These are phyloP conservation scores for Curvularia hawaiiensis DNA, from an alignment of 2,329 filamentous ascomycete genomes.

Conservation along the genomic window DNA sequence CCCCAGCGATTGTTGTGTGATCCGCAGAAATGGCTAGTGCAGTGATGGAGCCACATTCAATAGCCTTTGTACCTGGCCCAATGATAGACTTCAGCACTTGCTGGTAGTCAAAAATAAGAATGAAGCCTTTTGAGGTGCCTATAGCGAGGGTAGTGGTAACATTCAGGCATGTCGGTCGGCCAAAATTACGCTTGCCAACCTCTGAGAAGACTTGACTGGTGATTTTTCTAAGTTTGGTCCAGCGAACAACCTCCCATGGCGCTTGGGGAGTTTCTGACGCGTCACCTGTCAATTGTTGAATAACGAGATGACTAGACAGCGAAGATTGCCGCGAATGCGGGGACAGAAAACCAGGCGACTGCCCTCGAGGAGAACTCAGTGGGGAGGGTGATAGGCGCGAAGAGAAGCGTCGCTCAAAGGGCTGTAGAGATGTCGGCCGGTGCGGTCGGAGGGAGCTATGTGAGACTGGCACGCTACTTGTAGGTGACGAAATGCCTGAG, in stretches of 20 bases:
- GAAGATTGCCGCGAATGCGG: slow-evolving; percentile 82
- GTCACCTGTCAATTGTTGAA: slow-evolving; percentile 61
- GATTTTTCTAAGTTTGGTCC: slow-evolving; percentile 91
- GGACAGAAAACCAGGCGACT: slow-evolving; percentile 77
- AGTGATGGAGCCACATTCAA: slow-evolving; percentile 88
- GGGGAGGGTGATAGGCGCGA: slow-evolving; percentile 74
- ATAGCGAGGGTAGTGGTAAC: slow-evolving; percentile 88
- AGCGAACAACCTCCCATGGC: slow-evolving; percentile 96
- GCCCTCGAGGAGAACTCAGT: slow-evolving; percentile 62
- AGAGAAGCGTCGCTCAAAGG: slow-evolving; percentile 94
- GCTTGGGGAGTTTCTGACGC: slow-evolving; percentile 66
- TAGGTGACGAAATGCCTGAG: slow-evolving; percentile 65
- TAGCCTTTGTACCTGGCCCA: slow-evolving; percentile 89
- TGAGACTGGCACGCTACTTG: slow-evolving; percentile 74
- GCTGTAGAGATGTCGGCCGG: slow-evolving; percentile 82
- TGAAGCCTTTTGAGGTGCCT: slow-evolving; percentile 91
- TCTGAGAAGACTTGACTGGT: slow-evolving; percentile 92
- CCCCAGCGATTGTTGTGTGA: slow-evolving; percentile 87
- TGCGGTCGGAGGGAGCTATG: slow-evolving; percentile 72
- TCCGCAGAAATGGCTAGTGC: slow-evolving; percentile 91
- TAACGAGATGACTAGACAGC: slow-evolving; percentile 70
- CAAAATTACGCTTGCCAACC: slow-evolving; percentile 88
- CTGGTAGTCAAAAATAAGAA: slow-evolving; percentile 96
- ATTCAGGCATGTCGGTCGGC: slow-evolving; percentile 84
- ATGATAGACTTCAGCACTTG: slow-evolving; percentile 94